These are phyloP conservation scores for Skeletonema grethae DNA, from an alignment of 108 stramenopile genomes.

Conservation along the genomic window DNA sequence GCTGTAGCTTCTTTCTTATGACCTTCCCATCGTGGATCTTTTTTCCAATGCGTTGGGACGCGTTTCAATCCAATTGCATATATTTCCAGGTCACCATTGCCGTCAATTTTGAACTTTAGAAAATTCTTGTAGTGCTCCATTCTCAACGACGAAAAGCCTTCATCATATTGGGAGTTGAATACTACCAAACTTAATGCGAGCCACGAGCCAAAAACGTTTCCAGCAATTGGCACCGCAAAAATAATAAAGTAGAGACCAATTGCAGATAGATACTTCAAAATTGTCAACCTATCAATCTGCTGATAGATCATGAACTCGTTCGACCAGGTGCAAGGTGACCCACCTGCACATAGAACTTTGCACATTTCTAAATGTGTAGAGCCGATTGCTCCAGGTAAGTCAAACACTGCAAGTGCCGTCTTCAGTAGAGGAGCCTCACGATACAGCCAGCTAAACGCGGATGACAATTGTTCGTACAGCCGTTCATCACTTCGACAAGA, in stretches of 20 bases:
- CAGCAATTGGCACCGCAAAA: conserved; percentile 57
- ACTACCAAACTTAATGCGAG: conserved; percentile 52
- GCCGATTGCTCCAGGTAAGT: conserved; percentile 52
- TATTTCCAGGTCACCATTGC: conserved; percentile 59
- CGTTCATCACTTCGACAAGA: conserved; percentile 33
- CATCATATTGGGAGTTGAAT: conserved; percentile 56
- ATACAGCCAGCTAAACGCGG: conserved; percentile 43
- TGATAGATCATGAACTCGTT: conserved; percentile 38
- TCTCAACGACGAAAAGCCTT: conserved; percentile 53
- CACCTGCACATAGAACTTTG: conserved; percentile 39
- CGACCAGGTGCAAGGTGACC: conserved; percentile 29
- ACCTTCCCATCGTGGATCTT: conserved; percentile 51
- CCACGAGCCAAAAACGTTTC: conserved; percentile 57
- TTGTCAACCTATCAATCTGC: conserved; percentile 39
- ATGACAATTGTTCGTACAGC: conserved; percentile 24
- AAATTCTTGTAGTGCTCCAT: conserved; percentile 65
- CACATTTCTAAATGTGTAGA: conserved; percentile 55
- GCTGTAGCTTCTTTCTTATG: conserved; percentile 7
- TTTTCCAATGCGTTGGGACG: conserved; percentile 59
- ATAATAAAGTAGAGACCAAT: conserved; percentile 54
- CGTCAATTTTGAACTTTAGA: conserved; percentile 41
- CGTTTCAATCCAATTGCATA: conserved; percentile 61
- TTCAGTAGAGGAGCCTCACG: conserved; percentile 46
- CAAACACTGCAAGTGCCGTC: conserved; percentile 46
- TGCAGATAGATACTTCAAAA: conserved; percentile 46